Evolutionary conservation across 129 eudicot genomes (phyloP), one percentile per base, ranked within the genome.

Genomic region (Pittosporum tobira): DNA sequence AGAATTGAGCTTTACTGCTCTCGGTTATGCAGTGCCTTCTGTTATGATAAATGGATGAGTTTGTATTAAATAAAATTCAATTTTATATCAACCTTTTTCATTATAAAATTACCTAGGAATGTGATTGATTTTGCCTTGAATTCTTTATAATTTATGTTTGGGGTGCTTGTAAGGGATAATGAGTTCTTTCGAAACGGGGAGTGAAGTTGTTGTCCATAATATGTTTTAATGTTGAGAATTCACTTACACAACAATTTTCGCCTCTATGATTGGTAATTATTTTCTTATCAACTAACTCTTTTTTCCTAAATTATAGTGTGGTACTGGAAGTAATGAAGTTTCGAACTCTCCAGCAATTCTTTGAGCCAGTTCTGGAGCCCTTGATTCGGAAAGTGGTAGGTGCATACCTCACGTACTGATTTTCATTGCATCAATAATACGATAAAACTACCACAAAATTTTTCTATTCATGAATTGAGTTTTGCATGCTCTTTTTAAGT

Each of bases 301-400:
- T 16, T 56, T 57, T 56, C 28, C 22, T 48, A 49, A 58, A 46
- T 65, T 38, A 16, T 78, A 89, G 97, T 77, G 97, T 82, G 72
- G 90, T 89, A 69, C 69, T 30, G 70, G 95, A 85, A 71, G 97
- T 69, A 42, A 85, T 89, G 71, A 75, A 48, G 54, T 48, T 77
- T 62, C 71, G 51, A 24, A 75, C 58, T 53, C 47, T 80, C 70
- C 84, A 70, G 61, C 62, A 63, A 61, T 70, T 69, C 18, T 43
- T 81, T 69, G 91, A 74, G 85, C 90, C 89, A 28, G 77, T 82
- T 72, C 61, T 91, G 67, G 98, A 91, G 90, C 89, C 98, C 43
- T 65, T 91, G 72, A 70, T 91, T 59, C 95, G 98, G 40, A 77
- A 71, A 78, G 98, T 91, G 68, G 98, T 86, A 91, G 67, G 98